Base-by-base conservation (phyloP, 2,329 filamentous ascomycete species). In the Fusarium dlaminii region DNA sequence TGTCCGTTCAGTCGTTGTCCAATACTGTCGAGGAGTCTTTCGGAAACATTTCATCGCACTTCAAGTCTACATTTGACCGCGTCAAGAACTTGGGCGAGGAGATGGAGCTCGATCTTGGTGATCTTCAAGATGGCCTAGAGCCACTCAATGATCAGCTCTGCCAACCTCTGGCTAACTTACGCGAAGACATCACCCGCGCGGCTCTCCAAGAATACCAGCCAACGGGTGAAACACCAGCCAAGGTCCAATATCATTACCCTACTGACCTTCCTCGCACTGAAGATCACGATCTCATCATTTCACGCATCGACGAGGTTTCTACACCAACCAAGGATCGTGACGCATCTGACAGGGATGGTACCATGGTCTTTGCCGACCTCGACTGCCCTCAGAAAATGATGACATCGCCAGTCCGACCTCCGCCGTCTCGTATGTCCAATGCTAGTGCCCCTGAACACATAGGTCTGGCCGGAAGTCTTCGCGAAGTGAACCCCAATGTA, bases 171-270 rank as follows among this genome's bases (percentile, higher is more conserved):
- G 84, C 87, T 32, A 87, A 91, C 52, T 89, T 99, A 32, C 90
- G 94, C 13, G 87, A 90, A 24, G 88, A 90, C n/a, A 90, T 98
- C 52, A 84, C 88, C 22, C 84, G 83, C 52, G 90, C 91, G 3
- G 82, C 86, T 9, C 86, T 98, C 59, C 88, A 91, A 60, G 95
- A 98, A 80, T 98, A 98, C 81, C 86, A 90, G 42, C 90, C 93
- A 0, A 98, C 96, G 0, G 96, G 96, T 58, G 88, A 92, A 52
- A 98, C 96, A 3, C 96, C 96, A 0, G 90, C 93, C 79, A 96
- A 95, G 83, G 85, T 87, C 36, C 87, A 90, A 59, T 99, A 98
- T 82, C 87, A 90, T n/a, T 98, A 94, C 79, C 93, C 94, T 0
- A 93, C 89, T 4, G 86, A 88, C 5, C 87, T 99, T 3, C 96